Evolutionary conservation across 2,329 filamentous ascomycete genomes (phyloP).

Genomic region (Botrytis sinoallii): DNA sequence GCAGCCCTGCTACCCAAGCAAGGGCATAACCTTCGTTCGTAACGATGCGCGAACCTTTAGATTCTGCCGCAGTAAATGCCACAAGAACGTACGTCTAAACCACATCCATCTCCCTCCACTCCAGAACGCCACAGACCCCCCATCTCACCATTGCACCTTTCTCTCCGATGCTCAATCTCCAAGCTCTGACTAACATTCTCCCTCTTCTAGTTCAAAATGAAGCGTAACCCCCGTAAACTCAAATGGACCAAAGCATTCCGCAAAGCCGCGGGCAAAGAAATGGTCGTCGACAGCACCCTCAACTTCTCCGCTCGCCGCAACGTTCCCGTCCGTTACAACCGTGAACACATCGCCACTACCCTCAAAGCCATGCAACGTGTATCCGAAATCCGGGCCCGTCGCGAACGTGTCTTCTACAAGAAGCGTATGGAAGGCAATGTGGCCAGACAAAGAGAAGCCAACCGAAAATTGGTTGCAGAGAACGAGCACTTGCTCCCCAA

Average conservation of each 20-base stretch:
- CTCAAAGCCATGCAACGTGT: conserved; percentile 90
- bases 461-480: conserved; percentile 84
- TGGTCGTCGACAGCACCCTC: conserved; percentile 92
- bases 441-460: conserved; percentile 72
- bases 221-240: conserved; percentile 93
- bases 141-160: background rate
- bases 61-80: conserved; percentile 56
- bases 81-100: conserved; percentile 33
- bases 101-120: background rate
- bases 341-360: conserved; percentile 82
- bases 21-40: conserved; percentile 49
- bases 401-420: conserved; percentile 93
- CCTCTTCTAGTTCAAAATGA: conserved; percentile 76
- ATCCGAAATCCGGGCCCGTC: conserved; percentile 74
- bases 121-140: background rate
- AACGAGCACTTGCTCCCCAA: conserved; percentile 88
- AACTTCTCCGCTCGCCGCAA: conserved; percentile 92
- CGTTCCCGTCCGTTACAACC: conserved; percentile 92
- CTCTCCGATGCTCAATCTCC: background rate
- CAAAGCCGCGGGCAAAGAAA: conserved; percentile 75
- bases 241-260: conserved; percentile 97
- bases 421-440: conserved; percentile 89
- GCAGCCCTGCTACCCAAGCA: conserved; percentile 62
- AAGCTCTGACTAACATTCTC: background rate
- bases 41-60: conserved; percentile 50